phyloP scores from a whole-genome alignment of 345 rosid genomes.

The Lumnitzera littorea region DNA sequence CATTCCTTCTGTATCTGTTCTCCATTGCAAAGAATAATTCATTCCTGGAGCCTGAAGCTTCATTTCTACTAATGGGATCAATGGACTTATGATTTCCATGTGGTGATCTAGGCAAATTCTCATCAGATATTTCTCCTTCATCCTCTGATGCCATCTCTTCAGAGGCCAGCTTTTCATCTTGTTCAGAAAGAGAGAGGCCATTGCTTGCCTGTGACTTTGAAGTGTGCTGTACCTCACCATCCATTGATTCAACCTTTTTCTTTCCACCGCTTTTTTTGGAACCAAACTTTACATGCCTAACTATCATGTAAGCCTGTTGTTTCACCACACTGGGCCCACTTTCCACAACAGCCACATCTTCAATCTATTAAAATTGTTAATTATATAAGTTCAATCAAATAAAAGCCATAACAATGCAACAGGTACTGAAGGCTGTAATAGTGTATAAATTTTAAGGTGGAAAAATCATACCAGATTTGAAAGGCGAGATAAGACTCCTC shows the following conservation, averaged over 20 bases:
- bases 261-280: slow-evolving; percentile 59
- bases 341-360: slow-evolving; percentile 54
- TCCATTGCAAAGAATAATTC: slow-evolving; percentile 17
- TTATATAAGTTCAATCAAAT: neutral
- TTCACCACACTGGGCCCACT: slow-evolving; percentile 60
- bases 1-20: slow-evolving; percentile 44
- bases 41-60: neutral
- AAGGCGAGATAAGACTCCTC: slow-evolving; percentile 53
- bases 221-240: slow-evolving; percentile 2
- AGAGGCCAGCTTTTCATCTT: too few relatives aligned
- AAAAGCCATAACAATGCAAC: slow-evolving; percentile 1
- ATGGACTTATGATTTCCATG: neutral
- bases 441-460: neutral
- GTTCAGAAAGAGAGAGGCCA: too few relatives aligned
- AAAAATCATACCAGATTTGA: slow-evolving; percentile 35
- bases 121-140: too few relatives aligned
- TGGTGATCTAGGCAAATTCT: too few relatives aligned
- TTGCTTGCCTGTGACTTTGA: neutral
- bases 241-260: slow-evolving; percentile 22
- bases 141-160: neutral
- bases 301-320: slow-evolving; percentile 49
- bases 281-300: slow-evolving; percentile 71
- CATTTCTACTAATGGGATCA: slow-evolving; percentile 7
- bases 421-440: neutral
- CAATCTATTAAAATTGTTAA: slow-evolving; percentile 36